Percentiles rank a stretch among this genome's conserved stretches.
phyloP scores from a whole-genome alignment of 352 stramenopile genomes.

The Saprolegnia parasitica region DNA sequence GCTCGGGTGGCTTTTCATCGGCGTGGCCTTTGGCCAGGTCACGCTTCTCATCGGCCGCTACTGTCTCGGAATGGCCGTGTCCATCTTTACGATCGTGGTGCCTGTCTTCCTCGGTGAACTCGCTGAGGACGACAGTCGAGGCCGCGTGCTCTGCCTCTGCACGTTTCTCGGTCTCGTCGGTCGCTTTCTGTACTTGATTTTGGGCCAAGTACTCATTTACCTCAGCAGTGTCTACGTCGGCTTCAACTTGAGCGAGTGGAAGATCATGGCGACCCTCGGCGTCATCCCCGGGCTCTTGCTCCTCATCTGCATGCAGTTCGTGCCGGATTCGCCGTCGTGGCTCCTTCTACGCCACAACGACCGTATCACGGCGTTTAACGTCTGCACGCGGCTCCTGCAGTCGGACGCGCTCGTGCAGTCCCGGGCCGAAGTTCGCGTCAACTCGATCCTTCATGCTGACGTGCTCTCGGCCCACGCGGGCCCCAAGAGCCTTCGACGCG shows the following conservation, averaged over 20 bases:
- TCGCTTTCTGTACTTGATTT: slow-evolving; percentile 43
- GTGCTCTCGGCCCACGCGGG: slow-evolving; percentile 47
- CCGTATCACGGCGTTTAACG: slow-evolving; percentile 52
- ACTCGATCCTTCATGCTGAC: slow-evolving; percentile 68
- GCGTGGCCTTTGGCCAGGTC: slow-evolving; percentile 57
- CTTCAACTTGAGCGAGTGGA: slow-evolving; percentile 83
- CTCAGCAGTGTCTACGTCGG: slow-evolving; percentile 59
- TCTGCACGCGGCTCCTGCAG: slow-evolving; percentile 52
- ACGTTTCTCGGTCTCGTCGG: slow-evolving; percentile 47
- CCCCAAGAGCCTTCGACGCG: slow-evolving; percentile 42
- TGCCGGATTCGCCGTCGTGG: slow-evolving; percentile 77
- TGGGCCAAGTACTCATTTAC: slow-evolving; percentile 57
- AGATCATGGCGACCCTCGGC: slow-evolving; percentile 51
- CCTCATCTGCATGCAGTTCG: slow-evolving; percentile 55
- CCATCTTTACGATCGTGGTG: slow-evolving; percentile 57
- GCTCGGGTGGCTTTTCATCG: slow-evolving; percentile 66
- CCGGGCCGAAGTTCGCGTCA: slow-evolving; percentile 59
- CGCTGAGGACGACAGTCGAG: slow-evolving; percentile 48
- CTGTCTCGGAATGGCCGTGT: slow-evolving; percentile 46
- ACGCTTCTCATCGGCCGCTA: slow-evolving; percentile 63
- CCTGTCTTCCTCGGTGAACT: slow-evolving; percentile 73
- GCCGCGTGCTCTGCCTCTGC: slow-evolving; percentile 48
- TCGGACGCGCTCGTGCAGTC: slow-evolving; percentile 36
- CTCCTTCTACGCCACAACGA: slow-evolving; percentile 69
- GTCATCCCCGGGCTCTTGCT: slow-evolving; percentile 48